phyloP scores from a whole-genome alignment of 305 asterid genomes.

The Salvia sclarea region DNA sequence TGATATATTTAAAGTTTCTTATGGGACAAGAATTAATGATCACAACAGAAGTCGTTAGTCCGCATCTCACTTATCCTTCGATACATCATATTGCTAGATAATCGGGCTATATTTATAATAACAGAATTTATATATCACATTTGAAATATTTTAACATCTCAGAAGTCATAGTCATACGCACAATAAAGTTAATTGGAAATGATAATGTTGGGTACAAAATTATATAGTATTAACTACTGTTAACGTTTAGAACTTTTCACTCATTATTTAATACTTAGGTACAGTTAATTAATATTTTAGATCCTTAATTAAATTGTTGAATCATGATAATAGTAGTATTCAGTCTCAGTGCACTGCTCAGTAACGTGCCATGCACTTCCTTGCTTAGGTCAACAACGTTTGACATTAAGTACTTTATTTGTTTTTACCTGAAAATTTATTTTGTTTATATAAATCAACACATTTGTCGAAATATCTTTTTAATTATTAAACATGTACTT shows the following conservation, averaged over 20 bases:
- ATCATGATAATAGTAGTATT: neutral
- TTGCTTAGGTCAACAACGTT: slow-evolving; percentile 30
- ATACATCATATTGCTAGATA: too few species aligned
- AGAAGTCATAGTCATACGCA: too few species aligned
- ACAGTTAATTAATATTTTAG: neutral
- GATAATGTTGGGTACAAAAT: neutral
- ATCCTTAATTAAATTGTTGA: neutral
- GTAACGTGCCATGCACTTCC: slow-evolving; percentile 39
- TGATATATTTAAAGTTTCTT: too few species aligned
- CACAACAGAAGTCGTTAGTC: too few species aligned
- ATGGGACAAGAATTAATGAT: too few species aligned
- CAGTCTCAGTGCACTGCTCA: neutral
- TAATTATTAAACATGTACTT: neutral
- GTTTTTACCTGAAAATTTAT: neutral
- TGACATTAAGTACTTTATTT: slow-evolving; percentile 11
- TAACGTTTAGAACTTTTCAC: neutral
- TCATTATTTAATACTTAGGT: neutral
- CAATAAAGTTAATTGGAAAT: neutral
- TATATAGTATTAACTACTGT: neutral
- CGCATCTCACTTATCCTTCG: too few species aligned
- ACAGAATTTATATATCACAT: too few species aligned
- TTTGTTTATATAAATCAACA: neutral
- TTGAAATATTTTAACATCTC: too few species aligned
- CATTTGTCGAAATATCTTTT: slow-evolving; percentile 14
- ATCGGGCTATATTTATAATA: too few species aligned